phyloP scores from a whole-genome alignment of 1,139 yeast species.

The Magnusiomyces paraingens region DNA sequence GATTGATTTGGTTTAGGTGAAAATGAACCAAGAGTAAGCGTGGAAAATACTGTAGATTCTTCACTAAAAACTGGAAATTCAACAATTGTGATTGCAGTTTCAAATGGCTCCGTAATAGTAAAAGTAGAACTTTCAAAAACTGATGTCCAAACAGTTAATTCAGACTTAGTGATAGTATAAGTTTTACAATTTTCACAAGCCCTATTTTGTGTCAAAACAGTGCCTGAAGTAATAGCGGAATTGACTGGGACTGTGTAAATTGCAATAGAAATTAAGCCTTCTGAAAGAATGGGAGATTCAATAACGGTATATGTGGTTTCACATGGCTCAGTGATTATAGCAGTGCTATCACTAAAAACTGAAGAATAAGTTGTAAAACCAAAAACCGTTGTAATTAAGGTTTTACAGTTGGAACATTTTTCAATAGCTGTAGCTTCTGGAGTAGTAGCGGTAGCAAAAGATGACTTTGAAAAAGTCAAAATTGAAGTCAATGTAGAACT shows the following conservation, averaged over 20 bases:
- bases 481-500: neutral
- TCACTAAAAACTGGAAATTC: no score
- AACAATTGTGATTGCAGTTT: no score
- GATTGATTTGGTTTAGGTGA: no score
- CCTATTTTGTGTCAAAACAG: no score
- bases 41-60: no score
- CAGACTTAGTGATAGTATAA: no score
- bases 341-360: neutral
- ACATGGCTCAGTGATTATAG: neutral
- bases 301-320: neutral
- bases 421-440: neutral
- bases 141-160: no score
- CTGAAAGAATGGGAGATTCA: neutral
- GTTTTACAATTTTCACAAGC: neutral
- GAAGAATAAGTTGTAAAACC: neutral
- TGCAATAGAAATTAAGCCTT: neutral
- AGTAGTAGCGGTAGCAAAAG: neutral
- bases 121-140: no score
- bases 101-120: no score
- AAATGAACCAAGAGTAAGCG: no score
- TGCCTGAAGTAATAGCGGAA: neutral
- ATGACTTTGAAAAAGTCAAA: neutral
- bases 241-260: neutral
- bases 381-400: neutral
- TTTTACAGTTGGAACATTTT: no score